Evolutionary conservation across 768 basidiomycete genomes (phyloP), one percentile per base, ranked within the genome.

Genomic region (Phylloporus arenicola): DNA sequence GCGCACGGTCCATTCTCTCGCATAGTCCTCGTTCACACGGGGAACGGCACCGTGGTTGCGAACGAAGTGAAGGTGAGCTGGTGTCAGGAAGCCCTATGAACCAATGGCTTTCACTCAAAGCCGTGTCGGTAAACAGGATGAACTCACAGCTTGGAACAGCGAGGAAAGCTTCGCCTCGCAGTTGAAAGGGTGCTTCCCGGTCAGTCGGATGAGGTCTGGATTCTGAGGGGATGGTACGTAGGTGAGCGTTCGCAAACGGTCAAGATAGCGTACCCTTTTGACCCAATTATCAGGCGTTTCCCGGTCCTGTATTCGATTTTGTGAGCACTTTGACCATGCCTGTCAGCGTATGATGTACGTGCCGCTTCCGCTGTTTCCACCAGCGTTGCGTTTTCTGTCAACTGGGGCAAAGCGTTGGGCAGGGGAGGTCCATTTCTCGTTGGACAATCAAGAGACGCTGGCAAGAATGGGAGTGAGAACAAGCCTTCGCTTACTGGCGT

Each of bases 151-250:
- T 3, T 65, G 51, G 53, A 75, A 78, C 4, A 82, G 65, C 20
- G 64, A 64, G n/a, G 65, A 63, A 14, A 83, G 64, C 17, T 60
- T 68, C 1, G 79, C 69, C 59, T 84, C 83, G 27, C 64, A 56
- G 61, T 84, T 84, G 71, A 83, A 81, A 1, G 83, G 83, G 59
- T 83, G 83, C 53, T 77, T 75, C 22, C 79, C 79, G 5, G 81
- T 83, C 45, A 82, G 57, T 3, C 78, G 72, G 20, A 82, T 64
- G 39, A 81, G 70, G 24, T 58, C 52, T 0, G 70, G 66, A 39
- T 73, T 61, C 56, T 69, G 14, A 25, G 10, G 19, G 17, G 20
- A 25, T n/a, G 33, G 10, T 40, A 12, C 17, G 24, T 53, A 29
- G 57, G 42, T 12, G 31, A 8, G 14, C 9, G 33, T 29, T 43